phyloP scores from a whole-genome alignment of 176 grass and related monocot species.

The Eleusine indica region DNA sequence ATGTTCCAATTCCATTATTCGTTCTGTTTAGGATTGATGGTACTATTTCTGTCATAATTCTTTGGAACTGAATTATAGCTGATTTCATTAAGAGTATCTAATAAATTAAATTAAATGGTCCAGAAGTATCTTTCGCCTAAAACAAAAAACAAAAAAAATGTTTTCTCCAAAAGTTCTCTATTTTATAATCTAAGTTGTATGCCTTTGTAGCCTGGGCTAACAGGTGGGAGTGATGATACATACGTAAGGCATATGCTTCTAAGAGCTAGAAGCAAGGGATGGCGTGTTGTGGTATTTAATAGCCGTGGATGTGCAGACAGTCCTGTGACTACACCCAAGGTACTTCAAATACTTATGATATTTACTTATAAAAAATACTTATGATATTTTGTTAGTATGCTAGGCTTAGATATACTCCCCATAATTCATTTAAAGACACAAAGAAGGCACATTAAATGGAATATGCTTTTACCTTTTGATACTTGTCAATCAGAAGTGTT shows the following conservation, averaged over 20 bases:
- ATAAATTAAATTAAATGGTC: background rate
- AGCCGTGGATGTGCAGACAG: slow-evolving; percentile 90
- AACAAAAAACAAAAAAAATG: background rate
- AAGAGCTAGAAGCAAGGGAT: slow-evolving; percentile 89
- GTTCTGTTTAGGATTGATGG: background rate
- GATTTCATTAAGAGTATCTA: background rate
- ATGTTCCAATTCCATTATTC: background rate
- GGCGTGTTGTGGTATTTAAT: slow-evolving; percentile 86
- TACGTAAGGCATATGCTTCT: slow-evolving; percentile 98
- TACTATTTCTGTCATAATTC: background rate
- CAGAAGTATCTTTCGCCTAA: background rate
- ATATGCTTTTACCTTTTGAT: background rate
- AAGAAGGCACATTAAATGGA: slow-evolving; percentile 7
- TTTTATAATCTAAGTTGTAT: background rate
- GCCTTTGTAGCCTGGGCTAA: slow-evolving; percentile 79
- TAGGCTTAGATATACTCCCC: slow-evolving; percentile 4
- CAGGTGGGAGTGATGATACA: slow-evolving; percentile 91
- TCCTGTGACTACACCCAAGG: slow-evolving; percentile 91
- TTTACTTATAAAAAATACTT: background rate
- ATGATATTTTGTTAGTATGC: background rate
- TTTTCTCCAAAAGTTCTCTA: background rate
- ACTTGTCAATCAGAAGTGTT: slow-evolving; percentile 1
- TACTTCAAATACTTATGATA: slow-evolving; percentile 37
- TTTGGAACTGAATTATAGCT: slow-evolving; percentile 2
- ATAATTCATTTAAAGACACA: background rate